These are phyloP conservation scores for Sphaerulina vaccinii DNA, from an alignment of 2,329 filamentous ascomycete genomes.

Conservation along the genomic window DNA sequence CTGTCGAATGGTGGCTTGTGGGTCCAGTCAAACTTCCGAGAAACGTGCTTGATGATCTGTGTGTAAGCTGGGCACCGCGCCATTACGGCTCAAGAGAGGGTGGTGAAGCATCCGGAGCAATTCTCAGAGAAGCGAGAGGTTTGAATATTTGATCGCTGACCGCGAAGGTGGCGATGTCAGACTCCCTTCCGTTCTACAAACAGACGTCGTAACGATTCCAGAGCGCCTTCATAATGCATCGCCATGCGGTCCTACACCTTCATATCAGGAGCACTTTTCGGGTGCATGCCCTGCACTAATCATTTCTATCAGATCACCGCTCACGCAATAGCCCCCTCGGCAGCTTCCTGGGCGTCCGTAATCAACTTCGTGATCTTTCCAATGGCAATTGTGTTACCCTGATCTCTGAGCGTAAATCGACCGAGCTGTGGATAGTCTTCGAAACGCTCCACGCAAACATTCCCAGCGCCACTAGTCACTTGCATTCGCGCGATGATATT, in stretches of 20 bases:
- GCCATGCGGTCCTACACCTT: background rate
- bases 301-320: background rate
- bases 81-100: too few relatives aligned
- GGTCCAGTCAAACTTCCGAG: too few relatives aligned
- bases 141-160: too few relatives aligned
- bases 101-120: too few relatives aligned
- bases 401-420: conserved; percentile 77
- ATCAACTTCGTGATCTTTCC: conserved; percentile 97
- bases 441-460: conserved; percentile 89
- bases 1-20: too few relatives aligned
- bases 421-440: conserved; percentile 95
- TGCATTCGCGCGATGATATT: conserved; percentile 91
- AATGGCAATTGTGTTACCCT: conserved; percentile 99
- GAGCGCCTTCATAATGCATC: background rate
- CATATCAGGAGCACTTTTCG: background rate
- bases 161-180: too few relatives aligned
- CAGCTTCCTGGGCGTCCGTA: conserved; percentile 39
- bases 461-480: conserved; percentile 72
- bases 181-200: too few relatives aligned
- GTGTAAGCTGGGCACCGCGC: too few relatives aligned
- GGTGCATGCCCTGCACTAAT: background rate
- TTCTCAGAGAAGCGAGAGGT: too few relatives aligned
- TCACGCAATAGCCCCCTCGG: conserved; percentile 20
- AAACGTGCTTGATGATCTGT: too few relatives aligned
- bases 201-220: too few relatives aligned